Evolutionary conservation across 495 filamentous ascomycete species (phyloP), one percentile per base, ranked within the genome.

Genomic region (Penicillium atrosanguineum): DNA sequence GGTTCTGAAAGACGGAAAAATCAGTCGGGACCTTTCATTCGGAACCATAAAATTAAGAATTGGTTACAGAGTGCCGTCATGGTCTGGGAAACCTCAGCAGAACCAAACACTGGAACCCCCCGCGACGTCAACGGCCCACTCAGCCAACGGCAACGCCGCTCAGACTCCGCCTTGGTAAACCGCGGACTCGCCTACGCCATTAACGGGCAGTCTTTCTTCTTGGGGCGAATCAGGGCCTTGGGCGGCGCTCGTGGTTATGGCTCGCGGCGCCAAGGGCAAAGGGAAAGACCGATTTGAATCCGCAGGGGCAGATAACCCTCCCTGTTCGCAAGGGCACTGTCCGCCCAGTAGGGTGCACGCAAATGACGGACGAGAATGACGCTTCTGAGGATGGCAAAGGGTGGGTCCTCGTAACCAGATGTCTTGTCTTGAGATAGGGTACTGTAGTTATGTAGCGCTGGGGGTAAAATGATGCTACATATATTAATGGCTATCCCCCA

Each of bases 401-500:
- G 7, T 39, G 26, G 26, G 20, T 31, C 44, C 26, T 18, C 39
- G 9, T 20, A 31, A 50, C 37, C 38, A 29, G 37, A 42, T 8
- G 20, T 20, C 38, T 40, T 20, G 26, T n/a, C n/a, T n/a, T n/a
- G n/a, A n/a, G n/a, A n/a, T n/a, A 40, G 6, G 7, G 16, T 28
- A 23, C 9, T 40, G 4, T 29, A 23, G 16, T 40, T 40, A 11
- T 48, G 11, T 29, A 36, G 21, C 21, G 26, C 41, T 15, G 43
- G 37, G 39, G 36, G 18, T 20, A 31, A 28, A 44, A 40, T 49
- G 23, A 26, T 41, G 40, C 37, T 64, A 64, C 62, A 67, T 65
- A 64, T 65, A 67, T 65, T 60, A 65, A 65, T 57, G 56, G 56
- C 55, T 58, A 47, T 28, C 52, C 61, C 50, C 44, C 56, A 54